Conservation (phyloP, 441 rosid species). For the Corymbia calophylla region DNA sequence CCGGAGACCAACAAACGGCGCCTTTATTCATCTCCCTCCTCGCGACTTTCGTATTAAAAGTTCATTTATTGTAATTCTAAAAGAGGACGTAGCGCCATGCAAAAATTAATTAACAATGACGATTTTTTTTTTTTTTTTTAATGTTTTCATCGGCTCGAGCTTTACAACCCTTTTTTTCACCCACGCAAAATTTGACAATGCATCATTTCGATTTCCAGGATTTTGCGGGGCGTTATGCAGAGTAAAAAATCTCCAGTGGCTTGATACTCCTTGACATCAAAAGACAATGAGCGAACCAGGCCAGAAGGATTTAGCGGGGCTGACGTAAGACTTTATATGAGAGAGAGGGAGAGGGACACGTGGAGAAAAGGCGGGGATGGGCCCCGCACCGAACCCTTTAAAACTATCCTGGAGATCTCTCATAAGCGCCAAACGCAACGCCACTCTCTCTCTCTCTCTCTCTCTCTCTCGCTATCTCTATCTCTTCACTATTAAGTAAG, state of each 20-base stretch:
- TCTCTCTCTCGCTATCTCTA: background rate
- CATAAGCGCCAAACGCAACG: conserved; percentile 1
- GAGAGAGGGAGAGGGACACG: background rate
- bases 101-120: too few relatives aligned
- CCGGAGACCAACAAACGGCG: background rate
- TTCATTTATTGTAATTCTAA: background rate
- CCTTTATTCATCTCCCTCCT: background rate
- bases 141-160: background rate
- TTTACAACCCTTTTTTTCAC: background rate
- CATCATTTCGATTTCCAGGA: background rate
- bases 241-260: background rate
- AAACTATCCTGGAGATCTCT: background rate
- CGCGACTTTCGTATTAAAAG: rapidly evolving
- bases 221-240: background rate
- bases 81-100: rapidly evolving
- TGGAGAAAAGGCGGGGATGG: background rate
- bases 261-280: background rate
- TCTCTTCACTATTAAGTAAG: background rate
- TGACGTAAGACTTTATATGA: background rate
- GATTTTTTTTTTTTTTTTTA: background rate
- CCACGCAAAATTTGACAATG: background rate
- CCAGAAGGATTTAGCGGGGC: background rate
- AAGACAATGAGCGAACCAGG: background rate
- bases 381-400: conserved; percentile 13
- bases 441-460: background rate